These are phyloP conservation scores for Vaccinium darrowii DNA, from an alignment of 148 eudicot species.

Conservation along the genomic window DNA sequence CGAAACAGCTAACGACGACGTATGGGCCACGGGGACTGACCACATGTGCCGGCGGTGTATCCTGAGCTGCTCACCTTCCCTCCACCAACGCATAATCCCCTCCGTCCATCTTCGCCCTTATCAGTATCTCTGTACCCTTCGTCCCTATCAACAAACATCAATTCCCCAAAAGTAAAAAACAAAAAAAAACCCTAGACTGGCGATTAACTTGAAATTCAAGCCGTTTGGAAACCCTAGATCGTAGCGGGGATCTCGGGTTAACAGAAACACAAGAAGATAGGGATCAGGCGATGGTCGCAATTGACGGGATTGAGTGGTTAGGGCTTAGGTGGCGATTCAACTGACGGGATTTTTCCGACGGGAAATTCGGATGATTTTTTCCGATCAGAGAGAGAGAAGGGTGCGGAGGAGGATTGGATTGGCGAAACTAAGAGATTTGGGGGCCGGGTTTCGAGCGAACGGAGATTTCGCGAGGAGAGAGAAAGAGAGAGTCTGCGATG, in stretches of 20 bases:
- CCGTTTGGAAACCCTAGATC: slow-evolving; percentile 21
- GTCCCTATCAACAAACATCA: slow-evolving; percentile 21
- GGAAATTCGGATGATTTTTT: slow-evolving; percentile 5
- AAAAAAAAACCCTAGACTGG: not conserved
- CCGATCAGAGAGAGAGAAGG: slow-evolving; percentile 10
- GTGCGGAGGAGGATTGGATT: not conserved
- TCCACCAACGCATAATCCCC: slow-evolving; percentile 18
- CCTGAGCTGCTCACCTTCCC: slow-evolving; percentile 21
- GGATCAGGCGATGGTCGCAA: not conserved
- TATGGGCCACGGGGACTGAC: slow-evolving; percentile 24
- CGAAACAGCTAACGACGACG: slow-evolving; percentile 24
- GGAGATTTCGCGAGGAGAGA: slow-evolving; percentile 10
- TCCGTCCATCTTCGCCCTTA: slow-evolving; percentile 12
- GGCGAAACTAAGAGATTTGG: slow-evolving; percentile 21
- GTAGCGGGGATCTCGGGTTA: not conserved
- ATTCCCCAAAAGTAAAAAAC: not conserved
- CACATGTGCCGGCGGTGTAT: slow-evolving; percentile 34
- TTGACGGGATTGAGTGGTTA: slow-evolving; percentile 7
- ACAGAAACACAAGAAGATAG: slow-evolving; percentile 13
- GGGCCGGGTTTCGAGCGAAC: slow-evolving; percentile 7
- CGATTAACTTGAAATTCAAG: slow-evolving; percentile 6
- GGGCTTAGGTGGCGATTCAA: slow-evolving; percentile 18
- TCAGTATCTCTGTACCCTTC: not conserved
- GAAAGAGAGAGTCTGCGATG: slow-evolving; percentile 1
- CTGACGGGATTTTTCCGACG: not conserved